Evolutionary conservation across 2,329 filamentous ascomycete genomes (phyloP), one percentile per base, ranked within the genome.

Genomic region (Beauveria rudraprayagi): DNA sequence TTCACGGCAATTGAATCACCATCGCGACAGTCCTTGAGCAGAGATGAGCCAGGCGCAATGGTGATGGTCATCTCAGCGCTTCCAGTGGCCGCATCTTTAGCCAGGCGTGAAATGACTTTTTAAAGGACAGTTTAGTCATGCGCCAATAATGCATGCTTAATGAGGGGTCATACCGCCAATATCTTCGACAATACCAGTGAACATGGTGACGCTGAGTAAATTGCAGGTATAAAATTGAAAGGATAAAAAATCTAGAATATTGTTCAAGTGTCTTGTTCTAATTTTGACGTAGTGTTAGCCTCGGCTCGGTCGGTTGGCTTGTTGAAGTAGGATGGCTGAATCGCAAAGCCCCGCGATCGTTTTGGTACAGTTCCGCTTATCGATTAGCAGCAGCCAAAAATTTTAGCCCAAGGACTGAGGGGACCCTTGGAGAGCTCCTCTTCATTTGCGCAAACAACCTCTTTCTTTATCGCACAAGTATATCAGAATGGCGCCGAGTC

Each of bases 1-100:
- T 99, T 99, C 73, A 99, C 84, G 72, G 88, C 85, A 73, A 99
- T 97, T 72, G 90, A 95, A 80, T 99, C 94, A 66, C 94, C 94
- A 26, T 96, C 80, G 67, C 92, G 86, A 66, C 85, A 89, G 75
- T 97, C 94, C 41, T 79, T 80, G 66, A 99, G 87, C 63, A 99
- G 90, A n/a, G 80, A 78, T 62, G 88, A 87, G 66, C 78, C 78
- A 9, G 83, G 77, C 14, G 80, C 78, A 66, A 92, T 81, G 66
- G 84, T 83, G 75, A 99, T 94, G 66, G 91, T 96, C 70, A 97
- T 82, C 48, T 91, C 94, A 56, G 92, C 96, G 70, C 94, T 93
- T 72, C 90, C 90, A 63, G 90, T 89, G 72, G 86, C 83, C 75
- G 96, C 91, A 75, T 91, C 86, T 68, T 83, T 79, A 77, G 92